These are phyloP conservation scores for Penicillium sp. DNA, from an alignment of 2,329 filamentous ascomycete genomes.

Conservation along the genomic window DNA sequence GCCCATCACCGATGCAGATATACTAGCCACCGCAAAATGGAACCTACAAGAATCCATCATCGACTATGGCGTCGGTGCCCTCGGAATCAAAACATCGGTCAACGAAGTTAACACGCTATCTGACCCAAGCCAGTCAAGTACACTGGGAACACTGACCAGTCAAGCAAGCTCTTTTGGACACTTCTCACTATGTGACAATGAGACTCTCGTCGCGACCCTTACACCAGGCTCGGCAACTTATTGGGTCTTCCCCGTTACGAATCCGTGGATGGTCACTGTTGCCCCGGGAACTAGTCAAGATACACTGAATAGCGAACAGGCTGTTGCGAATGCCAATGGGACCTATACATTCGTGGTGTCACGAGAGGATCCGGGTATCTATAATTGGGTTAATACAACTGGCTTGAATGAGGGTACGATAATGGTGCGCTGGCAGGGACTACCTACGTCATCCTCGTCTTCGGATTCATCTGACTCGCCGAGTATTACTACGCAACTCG, in stretches of 20 bases:
- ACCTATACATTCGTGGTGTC: conserved; percentile 13
- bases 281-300: conserved; percentile 2
- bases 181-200: too few relatives aligned
- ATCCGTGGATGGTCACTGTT: conserved; percentile 1
- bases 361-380: conserved; percentile 6
- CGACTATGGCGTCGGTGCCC: too few relatives aligned
- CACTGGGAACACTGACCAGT: too few relatives aligned
- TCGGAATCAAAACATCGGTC: too few relatives aligned
- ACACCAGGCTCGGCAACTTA: conserved; percentile 4
- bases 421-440: conserved; percentile 14
- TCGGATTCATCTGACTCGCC: background rate
- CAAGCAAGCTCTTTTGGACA: too few relatives aligned
- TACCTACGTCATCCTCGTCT: conserved; percentile 2
- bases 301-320: conserved; percentile 10
- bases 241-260: conserved; percentile 10
- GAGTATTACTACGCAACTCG: background rate
- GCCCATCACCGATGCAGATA: too few relatives aligned
- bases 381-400: conserved; percentile 15
- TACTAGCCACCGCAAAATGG: too few relatives aligned
- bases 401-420: conserved; percentile 5
- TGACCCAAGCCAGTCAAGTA: too few relatives aligned
- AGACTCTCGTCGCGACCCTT: too few relatives aligned
- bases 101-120: too few relatives aligned
- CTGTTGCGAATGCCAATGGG: conserved; percentile 5
- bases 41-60: too few relatives aligned